Conservation (phyloP, 805 yeast species). For the Helenozyma rhizophorensis region DNA sequence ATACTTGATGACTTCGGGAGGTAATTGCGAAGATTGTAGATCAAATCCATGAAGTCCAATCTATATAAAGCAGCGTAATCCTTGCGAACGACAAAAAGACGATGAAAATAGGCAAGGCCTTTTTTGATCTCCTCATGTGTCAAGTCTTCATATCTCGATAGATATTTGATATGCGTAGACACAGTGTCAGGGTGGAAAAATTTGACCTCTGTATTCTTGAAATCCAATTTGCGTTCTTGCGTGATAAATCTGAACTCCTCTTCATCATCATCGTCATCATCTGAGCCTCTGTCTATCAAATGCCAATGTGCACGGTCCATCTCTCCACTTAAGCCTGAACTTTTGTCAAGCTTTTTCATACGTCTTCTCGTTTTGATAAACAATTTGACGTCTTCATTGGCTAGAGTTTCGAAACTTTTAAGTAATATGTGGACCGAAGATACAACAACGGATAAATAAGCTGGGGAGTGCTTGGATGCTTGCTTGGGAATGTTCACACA, state of each 20-base stretch:
- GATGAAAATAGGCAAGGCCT: constrained; percentile 66
- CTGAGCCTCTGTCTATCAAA: constrained; percentile 17
- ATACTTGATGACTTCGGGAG: constrained; percentile 42
- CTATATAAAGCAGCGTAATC: constrained; percentile 60
- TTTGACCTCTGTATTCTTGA: constrained; percentile 32
- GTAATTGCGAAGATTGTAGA: constrained; percentile 46
- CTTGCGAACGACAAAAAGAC: constrained; percentile 55
- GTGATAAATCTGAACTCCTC: constrained; percentile 32
- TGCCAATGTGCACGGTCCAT: constrained; percentile 16
- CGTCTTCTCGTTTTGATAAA: constrained; percentile 45
- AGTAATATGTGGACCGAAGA: constrained; percentile 63
- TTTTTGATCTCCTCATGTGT: constrained; percentile 55
- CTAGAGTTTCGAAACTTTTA: constrained; percentile 62
- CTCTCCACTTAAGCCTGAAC: constrained; percentile 14
- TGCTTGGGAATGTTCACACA: constrained; percentile 57
- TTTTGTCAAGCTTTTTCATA: constrained; percentile 26
- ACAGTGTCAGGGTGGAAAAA: constrained; percentile 59
- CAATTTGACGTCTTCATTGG: constrained; percentile 51
- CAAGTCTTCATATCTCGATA: constrained; percentile 60
- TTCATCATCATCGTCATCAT: constrained; percentile 25
- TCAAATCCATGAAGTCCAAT: constrained; percentile 67
- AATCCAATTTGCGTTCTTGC: constrained; percentile 46
- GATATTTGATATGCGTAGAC: constrained; percentile 58
- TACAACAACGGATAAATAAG: constrained; percentile 55
- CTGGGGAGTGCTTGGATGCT: constrained; percentile 60